Base-by-base conservation (phyloP, 2,329 filamentous ascomycete genomes). In the Parasarocladium wereldwijsianum region DNA sequence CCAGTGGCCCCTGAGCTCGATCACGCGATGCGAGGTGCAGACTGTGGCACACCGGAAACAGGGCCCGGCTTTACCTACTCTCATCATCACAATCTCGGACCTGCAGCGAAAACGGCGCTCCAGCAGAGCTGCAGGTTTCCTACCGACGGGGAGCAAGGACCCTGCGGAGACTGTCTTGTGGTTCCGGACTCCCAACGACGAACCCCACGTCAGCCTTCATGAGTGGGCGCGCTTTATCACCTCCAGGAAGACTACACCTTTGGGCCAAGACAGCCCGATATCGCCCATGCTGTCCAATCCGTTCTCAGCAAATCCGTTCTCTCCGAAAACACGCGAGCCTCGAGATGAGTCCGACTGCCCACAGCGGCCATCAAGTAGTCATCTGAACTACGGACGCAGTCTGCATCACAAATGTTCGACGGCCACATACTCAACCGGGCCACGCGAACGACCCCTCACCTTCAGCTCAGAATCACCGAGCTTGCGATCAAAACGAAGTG, bases 71-170 rank as follows among this genome's bases (percentile, higher is more conserved):
- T 49, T 71, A 6, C 70, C 70, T 2, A 77, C 73, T 5, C 58
- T 78, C 9, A 55, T 74, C 26, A 44, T 77, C 21, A 66, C 57
- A 38, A 51, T 77, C 27, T 57, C 62, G 21, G 70, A 76, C 38
- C 75, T 70, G 45, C 55, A 72, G 37, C 64, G 69, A 32, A 77
- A 76, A 41, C 65, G 73, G 29, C 62, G 73, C 35, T 77, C 73
- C 26, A 77, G 72, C 39, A 62, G 72, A 36, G 68, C 73, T 4
- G 63, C 66, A 4, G 67, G 66, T 3, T 52, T 77, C 14, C 63
- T 61, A 12, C 47, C 62, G 8, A 48, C 55, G 6, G 60, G 52
- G 34, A 71, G 65, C 43, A 64, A 30, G 13, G 19, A 71, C 11
- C 51, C 58, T 2, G 48, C 53, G 7, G 52, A 60, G 3, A 58